Percentiles rank a stretch among this genome's conserved stretches.
phyloP scores from a whole-genome alignment of 768 basidiomycete species.

The Tulasnella sp. region DNA sequence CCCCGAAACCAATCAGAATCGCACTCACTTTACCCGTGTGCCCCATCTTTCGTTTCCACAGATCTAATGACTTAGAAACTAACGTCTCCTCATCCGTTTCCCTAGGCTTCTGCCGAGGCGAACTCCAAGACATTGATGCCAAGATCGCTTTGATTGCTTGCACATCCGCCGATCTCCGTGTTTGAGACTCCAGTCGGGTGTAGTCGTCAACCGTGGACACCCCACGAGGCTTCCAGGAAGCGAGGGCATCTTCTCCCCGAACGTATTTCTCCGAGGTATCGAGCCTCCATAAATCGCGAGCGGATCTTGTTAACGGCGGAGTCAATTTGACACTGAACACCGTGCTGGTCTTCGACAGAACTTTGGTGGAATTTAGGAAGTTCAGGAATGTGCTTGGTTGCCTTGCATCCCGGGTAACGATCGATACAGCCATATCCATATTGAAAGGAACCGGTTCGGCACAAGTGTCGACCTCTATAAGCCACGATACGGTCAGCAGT shows the following conservation, averaged over 20 bases:
- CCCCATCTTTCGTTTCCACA: conserved; percentile 85
- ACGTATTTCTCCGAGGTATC: conserved; percentile 96
- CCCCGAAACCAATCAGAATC: conserved; percentile 30
- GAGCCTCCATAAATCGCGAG: conserved; percentile 87
- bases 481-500: conserved; percentile 70
- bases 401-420: conserved; percentile 78
- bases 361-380: conserved; percentile 73
- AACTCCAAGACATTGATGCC: conserved; percentile 26
- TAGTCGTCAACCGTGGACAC: conserved; percentile 88
- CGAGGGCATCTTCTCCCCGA: conserved; percentile 80
- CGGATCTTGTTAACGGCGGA: conserved; percentile 79
- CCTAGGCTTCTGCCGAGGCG: conserved; percentile 34
- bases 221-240: conserved; percentile 81
- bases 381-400: conserved; percentile 73
- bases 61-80: conserved; percentile 58
- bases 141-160: conserved; percentile 82
- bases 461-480: conserved; percentile 77
- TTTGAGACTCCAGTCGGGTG: conserved; percentile 62
- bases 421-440: conserved; percentile 80
- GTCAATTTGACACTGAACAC: conserved; percentile 77
- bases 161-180: conserved; percentile 78
- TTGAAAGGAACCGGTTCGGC: conserved; percentile 82
- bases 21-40: conserved; percentile 61
- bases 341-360: conserved; percentile 72
- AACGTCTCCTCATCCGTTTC: conserved; percentile 48